These are phyloP conservation scores for Aspergillus arachidicola DNA, from an alignment of 2,329 filamentous ascomycete species.

Conservation along the genomic window DNA sequence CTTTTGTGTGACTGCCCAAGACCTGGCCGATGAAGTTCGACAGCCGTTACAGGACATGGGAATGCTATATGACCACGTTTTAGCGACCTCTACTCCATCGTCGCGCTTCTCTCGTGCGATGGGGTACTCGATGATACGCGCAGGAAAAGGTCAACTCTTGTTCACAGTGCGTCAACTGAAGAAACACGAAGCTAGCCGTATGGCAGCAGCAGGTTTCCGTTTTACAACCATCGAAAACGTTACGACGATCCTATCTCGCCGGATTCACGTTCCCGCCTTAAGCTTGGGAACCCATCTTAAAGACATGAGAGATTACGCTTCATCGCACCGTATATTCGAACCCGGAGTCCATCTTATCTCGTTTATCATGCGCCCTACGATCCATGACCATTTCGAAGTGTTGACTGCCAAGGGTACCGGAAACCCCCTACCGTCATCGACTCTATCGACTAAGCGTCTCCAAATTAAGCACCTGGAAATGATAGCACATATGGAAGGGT, in stretches of 20 bases:
- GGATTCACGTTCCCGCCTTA: slow-evolving; percentile 70
- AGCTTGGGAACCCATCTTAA: slow-evolving; percentile 65
- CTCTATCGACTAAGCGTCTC: slow-evolving; percentile 56
- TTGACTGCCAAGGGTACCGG: slow-evolving; percentile 59
- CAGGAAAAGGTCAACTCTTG: slow-evolving; percentile 74
- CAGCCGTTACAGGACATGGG: slow-evolving; percentile 66
- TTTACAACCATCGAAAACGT: slow-evolving; percentile 74
- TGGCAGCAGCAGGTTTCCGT: slow-evolving; percentile 74
- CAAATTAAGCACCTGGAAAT: slow-evolving; percentile 60
- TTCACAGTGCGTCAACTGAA: slow-evolving; percentile 71
- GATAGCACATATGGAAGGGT: slow-evolving; percentile 46
- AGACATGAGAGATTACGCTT: slow-evolving; percentile 63
- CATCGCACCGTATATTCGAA: slow-evolving; percentile 30
- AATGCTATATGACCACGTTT: slow-evolving; percentile 73
- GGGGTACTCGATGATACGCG: slow-evolving; percentile 29
- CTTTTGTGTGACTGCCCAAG: slow-evolving; percentile 76
- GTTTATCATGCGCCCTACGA: slow-evolving; percentile 49
- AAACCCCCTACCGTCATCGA: slow-evolving; percentile 63
- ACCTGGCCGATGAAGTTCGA: slow-evolving; percentile 70
- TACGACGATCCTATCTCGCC: slow-evolving; percentile 66
- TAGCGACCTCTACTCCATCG: slow-evolving; percentile 61
- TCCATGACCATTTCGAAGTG: slow-evolving; percentile 65
- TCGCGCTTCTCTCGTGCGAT: slow-evolving; percentile 32
- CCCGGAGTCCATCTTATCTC: slow-evolving; percentile 47
- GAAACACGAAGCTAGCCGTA: slow-evolving; percentile 61